Evolutionary conservation across 768 basidiomycete genomes (phyloP), one percentile per base, ranked within the genome.

Genomic region (Leccinum subgranulosum): DNA sequence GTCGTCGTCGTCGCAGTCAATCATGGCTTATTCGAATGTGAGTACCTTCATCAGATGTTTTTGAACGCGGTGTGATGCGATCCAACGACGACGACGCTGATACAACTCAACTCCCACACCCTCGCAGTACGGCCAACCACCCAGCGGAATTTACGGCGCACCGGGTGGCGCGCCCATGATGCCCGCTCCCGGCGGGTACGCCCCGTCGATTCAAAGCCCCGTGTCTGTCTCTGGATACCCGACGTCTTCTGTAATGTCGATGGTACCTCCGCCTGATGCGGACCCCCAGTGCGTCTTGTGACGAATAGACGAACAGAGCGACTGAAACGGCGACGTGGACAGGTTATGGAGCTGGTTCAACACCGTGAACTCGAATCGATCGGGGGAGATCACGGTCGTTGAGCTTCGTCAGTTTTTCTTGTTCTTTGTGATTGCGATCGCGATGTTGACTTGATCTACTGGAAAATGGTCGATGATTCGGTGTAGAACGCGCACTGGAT

Each of bases 291-390:
- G 63, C 69, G 87, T 62, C 33, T 7, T 4, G 3, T 17, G 23
- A 23, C 23, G 23, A 23, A 23, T 23, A 3, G 23, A 3, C 3
- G 25, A 25, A 29, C 0, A 2, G 3, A 7, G 14, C 0, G 34
- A 36, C 51, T 19, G 14, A 9, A 23, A 15, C 15, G 23, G 8
- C 23, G 33, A 6, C 52, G 14, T 28, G n/a, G 51, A 6, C 46
- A 92, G 90, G 65, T 66, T 92, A 7, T 91, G 88, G 88, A 72
- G 61, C 51, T 89, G 87, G 87, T 93, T 92, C 71, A 60, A 64
- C 21, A 69, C 84, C 11, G 90, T 92, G 21, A 90, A 92, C 70
- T 70, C 72, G 1, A 84, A 92, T 70, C 66, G 84, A 73, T 88
- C 88, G 7, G 87, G 86, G 0, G 74, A 77, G 55, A 90, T 93